Evolutionary conservation across 331 rosid species (phyloP).

Genomic region (Prunus yedoensis): DNA sequence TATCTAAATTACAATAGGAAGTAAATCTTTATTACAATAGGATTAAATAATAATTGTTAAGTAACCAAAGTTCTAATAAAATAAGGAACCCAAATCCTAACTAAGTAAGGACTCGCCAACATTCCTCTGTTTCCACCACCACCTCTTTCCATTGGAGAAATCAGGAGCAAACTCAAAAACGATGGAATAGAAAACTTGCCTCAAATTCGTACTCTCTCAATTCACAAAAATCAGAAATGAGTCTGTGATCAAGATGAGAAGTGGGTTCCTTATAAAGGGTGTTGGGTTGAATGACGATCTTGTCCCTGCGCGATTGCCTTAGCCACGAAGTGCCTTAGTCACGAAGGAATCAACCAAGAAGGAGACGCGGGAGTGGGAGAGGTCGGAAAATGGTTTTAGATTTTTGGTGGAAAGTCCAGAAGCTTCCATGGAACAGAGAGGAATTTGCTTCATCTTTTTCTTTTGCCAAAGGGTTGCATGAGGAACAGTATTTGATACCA

Average conservation of each 20-base stretch:
- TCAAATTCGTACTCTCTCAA: background rate
- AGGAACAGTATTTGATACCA: background rate
- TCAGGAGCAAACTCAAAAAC: background rate
- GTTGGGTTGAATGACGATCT: background rate
- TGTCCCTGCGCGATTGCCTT: background rate
- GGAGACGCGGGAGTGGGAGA: too few species aligned
- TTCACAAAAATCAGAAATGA: background rate
- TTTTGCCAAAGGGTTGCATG: too few species aligned
- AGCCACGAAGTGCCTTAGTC: background rate
- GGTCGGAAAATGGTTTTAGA: background rate
- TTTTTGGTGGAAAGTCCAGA: conserved; percentile 1
- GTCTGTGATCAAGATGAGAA: background rate
- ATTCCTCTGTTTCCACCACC: conserved; percentile 16
- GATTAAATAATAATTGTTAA: too few species aligned
- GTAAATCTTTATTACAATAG: too few species aligned
- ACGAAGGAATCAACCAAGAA: background rate
- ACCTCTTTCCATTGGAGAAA: conserved; percentile 26
- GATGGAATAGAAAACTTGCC: background rate
- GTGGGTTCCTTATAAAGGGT: background rate
- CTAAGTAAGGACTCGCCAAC: too few species aligned
- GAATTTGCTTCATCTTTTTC: background rate
- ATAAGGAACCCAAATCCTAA: too few species aligned
- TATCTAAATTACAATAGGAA: too few species aligned
- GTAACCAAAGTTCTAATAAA: too few species aligned
- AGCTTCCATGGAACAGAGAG: conserved; percentile 2